Percentiles rank a stretch among this genome's conserved stretches.
phyloP scores from a whole-genome alignment of 2,329 filamentous ascomycete species.

The Beauveria sp. region DNA sequence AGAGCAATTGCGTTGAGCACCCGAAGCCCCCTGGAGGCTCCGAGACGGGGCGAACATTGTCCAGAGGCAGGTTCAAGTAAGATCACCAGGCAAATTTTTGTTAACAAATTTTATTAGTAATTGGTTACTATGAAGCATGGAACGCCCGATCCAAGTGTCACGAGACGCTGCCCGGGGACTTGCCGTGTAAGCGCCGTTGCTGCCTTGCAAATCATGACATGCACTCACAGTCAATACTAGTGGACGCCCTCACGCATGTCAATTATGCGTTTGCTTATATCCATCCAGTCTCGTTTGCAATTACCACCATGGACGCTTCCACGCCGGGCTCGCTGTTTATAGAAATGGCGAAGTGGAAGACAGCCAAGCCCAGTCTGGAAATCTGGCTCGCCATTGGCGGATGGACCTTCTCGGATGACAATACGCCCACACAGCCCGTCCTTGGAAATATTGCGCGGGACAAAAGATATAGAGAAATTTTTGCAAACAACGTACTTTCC shows the following conservation, averaged over 20 bases:
- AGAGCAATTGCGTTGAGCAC: not conserved
- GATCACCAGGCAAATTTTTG: no score
- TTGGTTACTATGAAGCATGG: not conserved
- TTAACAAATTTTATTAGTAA: no score
- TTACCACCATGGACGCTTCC: not conserved
- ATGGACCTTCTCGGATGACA: conserved; percentile 26
- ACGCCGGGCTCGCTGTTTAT: not conserved
- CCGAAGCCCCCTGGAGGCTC: not conserved
- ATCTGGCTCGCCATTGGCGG: conserved; percentile 27
- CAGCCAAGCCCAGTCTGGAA: conserved; percentile 18
- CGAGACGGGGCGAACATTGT: no score
- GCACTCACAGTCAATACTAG: not conserved
- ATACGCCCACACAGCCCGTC: conserved; percentile 12
- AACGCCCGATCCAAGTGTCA: not conserved
- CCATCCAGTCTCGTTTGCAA: conserved; percentile 15
- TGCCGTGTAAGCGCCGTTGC: no score
- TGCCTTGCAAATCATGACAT: no score
- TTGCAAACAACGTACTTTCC: conserved; percentile 21
- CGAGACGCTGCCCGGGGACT: not conserved
- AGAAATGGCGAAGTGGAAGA: not conserved
- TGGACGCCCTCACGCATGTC: conserved; percentile 17
- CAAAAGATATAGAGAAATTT: conserved; percentile 20
- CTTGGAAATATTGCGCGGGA: conserved; percentile 26
- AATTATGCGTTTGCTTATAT: conserved; percentile 20
- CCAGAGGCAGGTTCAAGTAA: no score